Evolutionary conservation across 208 protist genomes (phyloP).

Genomic region (Wallacemonas collosoma): DNA sequence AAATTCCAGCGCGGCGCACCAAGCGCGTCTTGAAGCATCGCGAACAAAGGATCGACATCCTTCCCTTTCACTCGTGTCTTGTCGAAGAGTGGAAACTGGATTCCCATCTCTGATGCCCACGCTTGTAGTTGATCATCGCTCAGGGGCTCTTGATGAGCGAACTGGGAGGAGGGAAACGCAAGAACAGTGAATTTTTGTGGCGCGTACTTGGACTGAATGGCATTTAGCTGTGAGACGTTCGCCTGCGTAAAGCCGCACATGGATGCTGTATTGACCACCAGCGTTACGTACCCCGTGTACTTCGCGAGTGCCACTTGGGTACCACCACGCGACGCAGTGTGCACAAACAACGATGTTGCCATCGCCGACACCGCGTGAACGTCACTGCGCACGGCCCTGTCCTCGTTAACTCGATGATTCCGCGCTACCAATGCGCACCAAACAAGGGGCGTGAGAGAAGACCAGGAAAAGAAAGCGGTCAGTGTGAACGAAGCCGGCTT

Average conservation of each 20-base stretch:
- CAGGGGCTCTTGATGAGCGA: slow-evolving; percentile 70
- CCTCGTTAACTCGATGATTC: no score
- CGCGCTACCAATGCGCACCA: no score
- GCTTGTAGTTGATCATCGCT: slow-evolving; percentile 34
- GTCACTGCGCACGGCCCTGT: no score
- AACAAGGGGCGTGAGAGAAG: no score
- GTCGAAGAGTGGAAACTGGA: slow-evolving; percentile 67
- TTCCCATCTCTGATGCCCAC: slow-evolving; percentile 29
- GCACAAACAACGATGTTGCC: slow-evolving; percentile 25
- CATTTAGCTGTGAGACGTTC: slow-evolving; percentile 56
- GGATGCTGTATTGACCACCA: slow-evolving; percentile 72
- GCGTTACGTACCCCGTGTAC: slow-evolving; percentile 47
- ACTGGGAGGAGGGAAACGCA: slow-evolving; percentile 65
- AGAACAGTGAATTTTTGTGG: slow-evolving; percentile 45
- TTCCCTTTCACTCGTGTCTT: slow-evolving; percentile 54
- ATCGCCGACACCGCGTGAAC: neutral
- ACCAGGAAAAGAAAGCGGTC: no score
- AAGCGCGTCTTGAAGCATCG: slow-evolving; percentile 48
- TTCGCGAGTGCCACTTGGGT: slow-evolving; percentile 38
- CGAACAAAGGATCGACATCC: slow-evolving; percentile 53
- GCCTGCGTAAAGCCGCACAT: slow-evolving; percentile 48
- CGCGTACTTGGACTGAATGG: slow-evolving; percentile 37
- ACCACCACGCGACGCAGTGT: slow-evolving; percentile 32
- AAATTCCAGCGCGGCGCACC: slow-evolving; percentile 70
- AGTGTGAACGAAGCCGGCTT: no score